Evolutionary conservation across 164 flowering plant genomes (phyloP).

Genomic region (Pachysandra terminalis): DNA sequence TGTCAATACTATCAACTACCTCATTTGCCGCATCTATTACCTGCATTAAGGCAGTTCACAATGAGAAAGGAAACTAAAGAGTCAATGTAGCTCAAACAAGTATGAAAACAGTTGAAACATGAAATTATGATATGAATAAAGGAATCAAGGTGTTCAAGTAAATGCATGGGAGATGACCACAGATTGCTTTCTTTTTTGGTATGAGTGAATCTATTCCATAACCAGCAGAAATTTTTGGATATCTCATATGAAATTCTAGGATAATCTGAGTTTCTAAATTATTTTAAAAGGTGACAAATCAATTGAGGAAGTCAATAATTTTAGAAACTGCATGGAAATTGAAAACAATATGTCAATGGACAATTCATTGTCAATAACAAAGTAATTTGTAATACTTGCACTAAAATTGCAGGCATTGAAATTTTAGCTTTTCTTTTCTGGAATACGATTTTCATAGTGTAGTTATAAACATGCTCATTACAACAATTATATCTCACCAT

Average conservation of each 20-base stretch:
- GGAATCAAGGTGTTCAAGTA: not conserved
- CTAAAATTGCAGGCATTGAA: no score
- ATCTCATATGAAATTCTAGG: not conserved
- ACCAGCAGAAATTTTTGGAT: no score
- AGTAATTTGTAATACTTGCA: no score
- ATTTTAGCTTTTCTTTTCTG: no score
- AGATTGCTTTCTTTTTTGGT: not conserved
- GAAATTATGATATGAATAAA: not conserved
- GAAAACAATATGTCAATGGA: no score
- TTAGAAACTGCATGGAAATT: not conserved
- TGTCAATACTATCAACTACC: slow-evolving; percentile 78
- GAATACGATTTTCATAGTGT: no score
- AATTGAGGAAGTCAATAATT: not conserved
- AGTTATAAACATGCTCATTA: no score
- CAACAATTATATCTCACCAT: no score
- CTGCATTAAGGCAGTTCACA: slow-evolving; percentile 32
- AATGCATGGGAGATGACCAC: not conserved
- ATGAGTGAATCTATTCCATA: not conserved
- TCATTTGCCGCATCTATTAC: slow-evolving; percentile 82
- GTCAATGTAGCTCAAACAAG: not conserved
- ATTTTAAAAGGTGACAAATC: not conserved
- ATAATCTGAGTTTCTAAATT: not conserved
- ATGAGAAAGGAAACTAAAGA: slow-evolving; percentile 5
- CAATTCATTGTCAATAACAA: no score
- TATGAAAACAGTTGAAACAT: not conserved